Evolutionary conservation across 352 stramenopile species (phyloP), one percentile per base, ranked within the genome.

Genomic region (Pythium sukuiense): DNA sequence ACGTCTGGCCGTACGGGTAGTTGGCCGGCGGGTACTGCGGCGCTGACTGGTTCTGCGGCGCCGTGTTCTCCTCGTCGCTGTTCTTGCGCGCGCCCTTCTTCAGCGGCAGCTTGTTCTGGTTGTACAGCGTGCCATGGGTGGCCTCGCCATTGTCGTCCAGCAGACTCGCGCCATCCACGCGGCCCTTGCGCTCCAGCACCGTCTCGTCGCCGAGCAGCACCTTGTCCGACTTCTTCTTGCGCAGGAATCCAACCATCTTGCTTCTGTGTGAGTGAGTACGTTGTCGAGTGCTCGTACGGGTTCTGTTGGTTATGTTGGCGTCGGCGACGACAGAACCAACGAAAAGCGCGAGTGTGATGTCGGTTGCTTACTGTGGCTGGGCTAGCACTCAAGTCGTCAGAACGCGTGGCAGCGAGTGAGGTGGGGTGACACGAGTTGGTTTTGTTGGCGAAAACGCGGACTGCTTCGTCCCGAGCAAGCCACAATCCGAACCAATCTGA

Each of bases 211-310:
- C 80, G n/a, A 90, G 78, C 63, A 86, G 56, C 24, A 76, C 69
- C 62, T 88, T 89, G 61, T 88, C 79, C 65, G 83, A 89, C 65
- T 91, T 93, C 65, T 94, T 94, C 85, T 95, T 95, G 70, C 84
- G 83, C 64, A 92, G 69, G 71, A 95, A 93, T 2, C 84, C 83
- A 30, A 95, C 81, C 81, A 91, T 93, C 49, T 60, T 33, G 33
- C 30, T 16, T 70, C 55, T 55, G 50, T 59, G 39, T 56, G 49
- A 26, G 33, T 61, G 55, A 45, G 64, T 74, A 50, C 30, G 64
- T 70, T 70, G 53, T 39, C 61, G 67, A 57, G 43, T 48, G 43
- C 30, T 59, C 26, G 30, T 29, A 43, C 20, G 54, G 20, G 54
- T 59, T 52, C 33, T 39, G 59, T 56, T 64, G 49, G 20, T 33